phyloP scores from a whole-genome alignment of 345 rosid genomes.

The Odontarrhena argentea region DNA sequence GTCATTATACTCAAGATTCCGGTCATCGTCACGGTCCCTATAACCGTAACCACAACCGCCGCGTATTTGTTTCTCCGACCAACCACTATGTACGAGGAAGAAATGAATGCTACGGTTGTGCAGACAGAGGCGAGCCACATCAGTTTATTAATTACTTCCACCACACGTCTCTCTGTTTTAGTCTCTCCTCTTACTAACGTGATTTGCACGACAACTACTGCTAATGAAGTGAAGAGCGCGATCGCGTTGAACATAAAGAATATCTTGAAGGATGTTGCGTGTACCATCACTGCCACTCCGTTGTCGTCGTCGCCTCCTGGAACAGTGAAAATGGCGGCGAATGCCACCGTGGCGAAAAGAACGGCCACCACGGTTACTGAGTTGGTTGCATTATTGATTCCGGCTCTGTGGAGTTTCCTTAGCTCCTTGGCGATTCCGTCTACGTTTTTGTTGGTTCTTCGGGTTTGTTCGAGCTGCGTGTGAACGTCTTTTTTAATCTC shows the following conservation, averaged over 20 bases:
- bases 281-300: conserved; percentile 64
- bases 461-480: conserved; percentile 85
- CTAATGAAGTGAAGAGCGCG: conserved; percentile 84
- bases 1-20: conserved; percentile 79
- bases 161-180: conserved; percentile 74
- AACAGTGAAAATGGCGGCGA: conserved; percentile 78
- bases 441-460: conserved; percentile 77
- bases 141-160: conserved; percentile 82
- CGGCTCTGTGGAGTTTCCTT: conserved; percentile 74
- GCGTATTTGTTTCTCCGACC: conserved; percentile 73
- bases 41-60: conserved; percentile 68
- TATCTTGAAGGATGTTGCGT: conserved; percentile 55
- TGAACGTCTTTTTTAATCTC: conserved; percentile 83
- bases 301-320: conserved; percentile 71
- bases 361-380: conserved; percentile 89
- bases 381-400: conserved; percentile 86
- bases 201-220: conserved; percentile 92
- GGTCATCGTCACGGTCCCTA: conserved; percentile 74
- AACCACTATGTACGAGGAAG: conserved; percentile 83
- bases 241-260: conserved; percentile 72
- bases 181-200: conserved; percentile 85
- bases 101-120: conserved; percentile 73
- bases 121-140: conserved; percentile 97
- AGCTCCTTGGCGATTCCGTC: conserved; percentile 79
- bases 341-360: conserved; percentile 93